Base-by-base conservation (phyloP, 371 early-diverging fungal species). In the Mortierella sp. region DNA sequence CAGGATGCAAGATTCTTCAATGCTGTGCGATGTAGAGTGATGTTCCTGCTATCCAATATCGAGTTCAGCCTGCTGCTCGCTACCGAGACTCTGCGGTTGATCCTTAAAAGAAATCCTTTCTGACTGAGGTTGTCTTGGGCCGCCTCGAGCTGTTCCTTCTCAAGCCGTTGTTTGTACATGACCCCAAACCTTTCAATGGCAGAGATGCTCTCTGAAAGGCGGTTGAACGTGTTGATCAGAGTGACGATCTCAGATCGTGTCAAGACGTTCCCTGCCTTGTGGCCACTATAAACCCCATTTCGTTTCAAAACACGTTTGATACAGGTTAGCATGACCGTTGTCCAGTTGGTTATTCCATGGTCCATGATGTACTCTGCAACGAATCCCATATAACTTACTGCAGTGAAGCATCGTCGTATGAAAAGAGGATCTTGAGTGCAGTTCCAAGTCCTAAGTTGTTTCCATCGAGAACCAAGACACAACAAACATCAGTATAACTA, bases 201-300 rank as follows among this genome's bases (percentile, higher is more conserved):
- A 13, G 84, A 78, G 16, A 94, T 70, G 62, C 91, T 90, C 70
- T 92, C 90, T 13, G 96, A 94, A 30, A 97, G 82, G 59, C 97
- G 88, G 71, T 90, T 87, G 62, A 96, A 90, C 4, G 95, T 93
- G 62, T 96, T 98, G 58, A 98, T 84, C n/a, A 98, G 81, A 0
- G 96, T 89, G 4, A 98, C 96, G 41, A 98, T 87, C 80, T 98
- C 99, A 8, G 87, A 82, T 39, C 97, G 91, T 56, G 92, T 86
- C 58, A 95, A 67, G 16, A 89, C 62, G 50, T 81, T 71, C 2
- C 85, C 85, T 3, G 85, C 85, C 28, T 65, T 67, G 24, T 81
- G 68, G 47, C 84, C 86, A 54, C 87, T 86, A 63, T 12, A 14
- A 16, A 31, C 3, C 27, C 10, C 14, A 52, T n/a, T 8, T n/a